Evolutionary conservation across 2,329 filamentous ascomycete genomes (phyloP).

Genomic region (Trichoderma semiorbis): DNA sequence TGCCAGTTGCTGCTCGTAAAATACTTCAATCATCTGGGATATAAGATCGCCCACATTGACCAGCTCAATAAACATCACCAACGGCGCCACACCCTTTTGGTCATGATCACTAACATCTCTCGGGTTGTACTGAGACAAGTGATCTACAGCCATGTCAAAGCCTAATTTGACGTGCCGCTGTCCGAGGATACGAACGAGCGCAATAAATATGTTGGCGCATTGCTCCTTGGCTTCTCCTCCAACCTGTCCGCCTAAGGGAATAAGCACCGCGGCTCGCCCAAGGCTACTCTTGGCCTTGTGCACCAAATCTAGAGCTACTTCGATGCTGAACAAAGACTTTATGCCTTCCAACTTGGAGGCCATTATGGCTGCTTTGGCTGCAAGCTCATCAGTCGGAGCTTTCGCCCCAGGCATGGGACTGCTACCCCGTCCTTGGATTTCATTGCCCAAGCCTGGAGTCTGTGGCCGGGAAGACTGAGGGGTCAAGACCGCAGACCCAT

Average conservation of each 20-base stretch:
- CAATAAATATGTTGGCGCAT: constrained; percentile 85
- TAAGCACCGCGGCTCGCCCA: constrained; percentile 80
- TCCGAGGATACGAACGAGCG: constrained; percentile 78
- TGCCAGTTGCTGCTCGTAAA: constrained; percentile 93
- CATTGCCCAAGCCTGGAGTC: constrained; percentile 42
- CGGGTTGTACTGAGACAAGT: constrained; percentile 88
- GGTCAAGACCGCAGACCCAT: constrained; percentile 27
- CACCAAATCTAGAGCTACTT: constrained; percentile 85
- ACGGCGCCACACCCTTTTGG: constrained; percentile 74
- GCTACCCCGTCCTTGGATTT: constrained; percentile 34
- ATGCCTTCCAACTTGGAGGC: constrained; percentile 92
- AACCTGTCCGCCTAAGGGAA: constrained; percentile 72
- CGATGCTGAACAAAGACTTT: constrained; percentile 91
- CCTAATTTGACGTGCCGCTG: constrained; percentile 85
- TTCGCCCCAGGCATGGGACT: constrained; percentile 49
- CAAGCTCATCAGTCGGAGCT: constrained; percentile 83
- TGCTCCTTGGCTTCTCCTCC: constrained; percentile 83
- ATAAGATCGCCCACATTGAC: constrained; percentile 98
- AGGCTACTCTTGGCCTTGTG: constrained; percentile 85
- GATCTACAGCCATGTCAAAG: constrained; percentile 87
- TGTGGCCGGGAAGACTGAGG: constrained; percentile 47
- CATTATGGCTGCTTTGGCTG: constrained; percentile 97
- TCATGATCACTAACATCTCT: constrained; percentile 72
- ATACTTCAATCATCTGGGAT: constrained; percentile 98
- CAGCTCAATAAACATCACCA: constrained; percentile 93